A percentile compares a stretch with the other conserved stretches of the same genome.
Conservation (phyloP, 169 alveolate species). For the Cryptosporidium viatorum region DNA sequence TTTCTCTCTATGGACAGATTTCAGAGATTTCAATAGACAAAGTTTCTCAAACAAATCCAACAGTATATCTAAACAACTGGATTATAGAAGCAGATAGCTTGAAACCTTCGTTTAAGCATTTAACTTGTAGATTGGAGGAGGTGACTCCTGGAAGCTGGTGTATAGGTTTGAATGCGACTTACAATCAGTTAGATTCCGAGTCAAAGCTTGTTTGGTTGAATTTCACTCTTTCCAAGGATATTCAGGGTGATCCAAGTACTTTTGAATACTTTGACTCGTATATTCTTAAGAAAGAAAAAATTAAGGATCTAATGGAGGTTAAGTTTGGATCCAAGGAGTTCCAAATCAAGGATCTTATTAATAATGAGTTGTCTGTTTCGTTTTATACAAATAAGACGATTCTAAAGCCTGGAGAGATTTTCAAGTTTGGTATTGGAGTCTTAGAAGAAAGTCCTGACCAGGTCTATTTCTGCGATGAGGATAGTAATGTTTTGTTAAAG, state of each 20-base stretch:
- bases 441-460: not conserved
- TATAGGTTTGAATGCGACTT: conserved; percentile 39
- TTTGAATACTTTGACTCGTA: conserved; percentile 16
- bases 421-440: conserved; percentile 6
- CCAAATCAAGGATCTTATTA: not conserved
- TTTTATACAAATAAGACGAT: conserved; percentile 37
- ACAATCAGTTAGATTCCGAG: not conserved
- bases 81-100: not conserved
- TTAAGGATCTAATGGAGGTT: not conserved
- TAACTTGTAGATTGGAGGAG: conserved; percentile 11
- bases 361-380: not conserved
- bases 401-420: not conserved
- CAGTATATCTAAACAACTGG: conserved; percentile 52
- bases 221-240: conserved; percentile 17
- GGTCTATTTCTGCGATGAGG: not conserved
- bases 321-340: conserved; percentile 7
- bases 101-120: conserved; percentile 30
- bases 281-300: not conserved
- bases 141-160: conserved; percentile 27
- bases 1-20: conserved; percentile 13
- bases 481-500: not conserved
- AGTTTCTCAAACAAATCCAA: not conserved
- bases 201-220: conserved; percentile 37
- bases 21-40: not conserved
- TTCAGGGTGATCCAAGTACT: not conserved